Base-by-base conservation (phyloP, 495 filamentous ascomycete species). In the Rhypophila decipiens region DNA sequence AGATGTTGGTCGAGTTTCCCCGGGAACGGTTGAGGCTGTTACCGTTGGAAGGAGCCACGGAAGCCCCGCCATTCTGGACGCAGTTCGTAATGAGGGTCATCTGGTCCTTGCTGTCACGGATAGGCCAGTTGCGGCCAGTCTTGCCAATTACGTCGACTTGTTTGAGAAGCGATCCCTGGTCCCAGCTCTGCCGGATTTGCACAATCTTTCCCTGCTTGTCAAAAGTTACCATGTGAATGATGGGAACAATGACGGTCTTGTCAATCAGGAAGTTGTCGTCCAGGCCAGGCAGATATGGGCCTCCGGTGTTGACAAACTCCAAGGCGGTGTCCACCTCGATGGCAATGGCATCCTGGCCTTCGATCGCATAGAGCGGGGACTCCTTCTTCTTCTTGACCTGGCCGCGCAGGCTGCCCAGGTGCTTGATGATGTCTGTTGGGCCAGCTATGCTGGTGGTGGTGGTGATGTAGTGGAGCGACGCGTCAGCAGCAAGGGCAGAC, bases 241-340 rank as follows among this genome's bases (percentile, higher is more conserved):
- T 80, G 47, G 87, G 84, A 53, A 97, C 79, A 33, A 77, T 83
- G 39, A 87, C 87, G 52, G 79, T 79, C 51, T 84, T 83, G 64
- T 97, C 94, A 44, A 84, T 71, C 43, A 98, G 66, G 65, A 97
- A 95, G 70, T 96, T 96, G 73, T 97, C 90, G 50, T 97, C 93
- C 40, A 98, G 70, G 39, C 78, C 80, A 15, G 91, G 94, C 24
- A 98, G 79, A 69, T 90, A 98, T 37, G 85, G 77, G 34, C 90
- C 94, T 50, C 91, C 93, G 44, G 84, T 80, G 49, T 69, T 75
- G 20, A 84, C 47, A 60, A 98, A 96, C 59, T 94, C 87, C 15
- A 98, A 61, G 5, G 81, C 83, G 11, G 87, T 91, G 58, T 95
- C 86, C 52, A 88, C 70, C 63, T 96, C 90, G 24, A 87, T 59